Conservation (phyloP, 2,329 filamentous ascomycete species). For the Juglanconis juglandina region DNA sequence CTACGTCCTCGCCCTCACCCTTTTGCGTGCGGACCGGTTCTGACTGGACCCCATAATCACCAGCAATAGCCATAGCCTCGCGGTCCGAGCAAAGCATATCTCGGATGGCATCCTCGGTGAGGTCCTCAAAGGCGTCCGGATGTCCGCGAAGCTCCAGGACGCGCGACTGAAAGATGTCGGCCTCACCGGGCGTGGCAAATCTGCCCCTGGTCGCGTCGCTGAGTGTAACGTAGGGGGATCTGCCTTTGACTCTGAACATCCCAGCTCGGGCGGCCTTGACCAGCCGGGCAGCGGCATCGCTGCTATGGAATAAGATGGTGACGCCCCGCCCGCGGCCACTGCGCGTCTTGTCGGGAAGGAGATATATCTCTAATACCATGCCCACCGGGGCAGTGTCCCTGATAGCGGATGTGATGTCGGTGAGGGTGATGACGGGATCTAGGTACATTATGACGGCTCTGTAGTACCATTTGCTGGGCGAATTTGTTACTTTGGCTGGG, state of each 20-base stretch:
- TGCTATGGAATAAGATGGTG: neutral
- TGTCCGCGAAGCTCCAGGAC: neutral
- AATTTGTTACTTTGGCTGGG: too few relatives aligned
- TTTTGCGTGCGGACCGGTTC: neutral
- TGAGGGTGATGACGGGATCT: too few relatives aligned
- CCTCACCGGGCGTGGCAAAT: neutral
- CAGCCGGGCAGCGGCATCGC: neutral
- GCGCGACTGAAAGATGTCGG: neutral
- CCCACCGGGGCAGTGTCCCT: neutral
- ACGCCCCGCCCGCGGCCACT: neutral
- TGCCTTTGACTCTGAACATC: neutral
- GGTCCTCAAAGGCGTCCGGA: neutral
- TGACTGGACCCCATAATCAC: neutral
- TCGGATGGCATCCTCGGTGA: neutral
- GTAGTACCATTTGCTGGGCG: too few relatives aligned
- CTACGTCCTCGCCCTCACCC: neutral
- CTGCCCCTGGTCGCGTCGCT: neutral
- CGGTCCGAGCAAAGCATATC: neutral
- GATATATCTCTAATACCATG: neutral
- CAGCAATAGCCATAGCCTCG: neutral
- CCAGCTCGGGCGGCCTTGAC: neutral
- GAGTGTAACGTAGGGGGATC: neutral
- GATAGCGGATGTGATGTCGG: too few relatives aligned
- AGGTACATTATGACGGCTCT: too few relatives aligned
- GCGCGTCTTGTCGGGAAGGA: neutral